Evolutionary conservation across 805 yeast genomes (phyloP).

Genomic region (Wickerhamiella allomyrinae): DNA sequence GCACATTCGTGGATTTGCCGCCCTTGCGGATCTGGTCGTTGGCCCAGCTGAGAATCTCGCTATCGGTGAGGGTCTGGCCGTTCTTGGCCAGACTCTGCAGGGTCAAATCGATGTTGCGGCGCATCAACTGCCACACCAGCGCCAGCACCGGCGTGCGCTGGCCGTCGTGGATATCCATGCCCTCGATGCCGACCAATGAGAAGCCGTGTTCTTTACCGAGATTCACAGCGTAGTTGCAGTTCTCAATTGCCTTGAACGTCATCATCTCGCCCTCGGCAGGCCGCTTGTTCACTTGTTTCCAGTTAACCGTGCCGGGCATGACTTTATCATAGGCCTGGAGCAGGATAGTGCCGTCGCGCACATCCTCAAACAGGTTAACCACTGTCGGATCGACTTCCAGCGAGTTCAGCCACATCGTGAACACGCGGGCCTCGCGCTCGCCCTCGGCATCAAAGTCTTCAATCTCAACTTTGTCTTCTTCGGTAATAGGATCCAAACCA

Average conservation of each 20-base stretch:
- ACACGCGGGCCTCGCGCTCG: constrained; percentile 97
- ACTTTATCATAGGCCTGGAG: constrained; percentile 93
- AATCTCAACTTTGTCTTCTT: constrained; percentile 73
- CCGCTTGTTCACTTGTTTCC: constrained; percentile 66
- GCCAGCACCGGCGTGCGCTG: constrained; percentile 78
- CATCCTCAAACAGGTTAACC: constrained; percentile 79
- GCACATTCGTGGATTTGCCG: constrained; percentile 55
- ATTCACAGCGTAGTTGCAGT: constrained; percentile 96
- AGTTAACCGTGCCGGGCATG: constrained; percentile 78
- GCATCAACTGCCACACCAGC: constrained; percentile 96
- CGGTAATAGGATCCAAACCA: constrained; percentile 85
- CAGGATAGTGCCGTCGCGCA: constrained; percentile 80
- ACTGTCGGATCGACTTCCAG: constrained; percentile 93
- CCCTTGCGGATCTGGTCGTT: constrained; percentile 74
- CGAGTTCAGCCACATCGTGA: constrained; percentile 93
- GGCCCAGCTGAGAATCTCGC: constrained; percentile 89
- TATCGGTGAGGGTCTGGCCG: constrained; percentile 66
- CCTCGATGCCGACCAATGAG: constrained; percentile 94
- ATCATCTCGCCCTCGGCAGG: constrained; percentile 59
- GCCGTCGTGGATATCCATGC: constrained; percentile 93
- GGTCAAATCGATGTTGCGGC: constrained; percentile 83
- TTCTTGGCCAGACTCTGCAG: constrained; percentile 54
- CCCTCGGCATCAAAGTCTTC: constrained; percentile 99
- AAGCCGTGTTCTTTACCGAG: constrained; percentile 85
- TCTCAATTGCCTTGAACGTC: constrained; percentile 90